Evolutionary conservation across 2,329 filamentous ascomycete species (phyloP), one percentile per base, ranked within the genome.

Genomic region (Sarocladium strictum): DNA sequence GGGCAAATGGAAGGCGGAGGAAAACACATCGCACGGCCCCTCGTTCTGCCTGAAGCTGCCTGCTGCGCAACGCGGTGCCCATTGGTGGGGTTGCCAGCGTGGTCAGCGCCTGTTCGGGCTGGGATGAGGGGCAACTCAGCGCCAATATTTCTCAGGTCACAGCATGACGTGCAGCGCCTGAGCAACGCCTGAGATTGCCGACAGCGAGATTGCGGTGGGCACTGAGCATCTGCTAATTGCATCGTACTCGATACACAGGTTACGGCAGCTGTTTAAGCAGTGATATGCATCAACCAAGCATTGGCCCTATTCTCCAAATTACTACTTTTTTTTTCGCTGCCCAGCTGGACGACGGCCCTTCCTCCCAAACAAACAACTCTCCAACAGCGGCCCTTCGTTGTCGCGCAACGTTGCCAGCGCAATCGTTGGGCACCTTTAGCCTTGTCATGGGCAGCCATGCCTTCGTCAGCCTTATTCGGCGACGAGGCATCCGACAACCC

Each of bases 121-220:
- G 47, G 47, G 47, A 51, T 66, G 63, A 64, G 64, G 66, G 67
- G 65, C 65, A 70, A n/a, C 67, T 67, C 66, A 53, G 19, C 35
- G 33, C 33, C 64, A 65, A 57, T n/a, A n/a, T 66, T 68, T 66
- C 24, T 17, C n/a, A 33, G 21, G 53, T 59, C 62, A n/a, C 59
- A 59, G 49, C 54, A 56, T 58, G 55, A 56, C 54, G 52, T 57
- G 52, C 58, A 61, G 49, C 47, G 21, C 11, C 15, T n/a, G 19
- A 9, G 32, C 40, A 43, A 15, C 24, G 14, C 40, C 19, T 43
- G n/a, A n/a, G n/a, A n/a, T n/a, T n/a, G n/a, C n/a, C n/a, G n/a
- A n/a, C n/a, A 19, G 21, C 7, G 40, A 24, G 21, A 24, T 24
- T 43, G 40, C 40, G 21, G 40, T 43, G 40, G 21, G 40, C 27